Conservation (phyloP, 257 asterid genomes). For the Ballota nigra region DNA sequence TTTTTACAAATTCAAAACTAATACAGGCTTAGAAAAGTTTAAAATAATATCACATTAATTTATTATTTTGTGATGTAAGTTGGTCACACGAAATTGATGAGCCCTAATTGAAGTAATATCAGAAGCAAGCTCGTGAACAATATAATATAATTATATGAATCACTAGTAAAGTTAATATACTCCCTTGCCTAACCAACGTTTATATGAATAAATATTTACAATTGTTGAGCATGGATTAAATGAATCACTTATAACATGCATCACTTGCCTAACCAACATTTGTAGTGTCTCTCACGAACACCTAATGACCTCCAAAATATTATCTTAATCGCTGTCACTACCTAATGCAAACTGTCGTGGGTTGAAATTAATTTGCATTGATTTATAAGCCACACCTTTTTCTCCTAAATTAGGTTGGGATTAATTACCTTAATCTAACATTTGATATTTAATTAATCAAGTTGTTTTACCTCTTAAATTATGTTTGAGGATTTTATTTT, state of each 20-base stretch:
- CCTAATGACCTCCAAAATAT: conserved; percentile 1
- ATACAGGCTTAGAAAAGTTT: no score
- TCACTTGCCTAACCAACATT: conserved; percentile 14
- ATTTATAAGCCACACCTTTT: conserved; percentile 25
- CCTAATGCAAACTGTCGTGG: conserved; percentile 11
- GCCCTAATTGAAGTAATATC: not conserved
- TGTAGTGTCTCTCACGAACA: not conserved
- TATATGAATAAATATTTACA: no score
- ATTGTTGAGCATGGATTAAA: not conserved
- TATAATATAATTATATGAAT: no score
- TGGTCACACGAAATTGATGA: not conserved
- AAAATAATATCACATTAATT: no score
- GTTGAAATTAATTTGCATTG: not conserved
- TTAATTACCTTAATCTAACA: conserved; percentile 26
- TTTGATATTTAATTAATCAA: not conserved
- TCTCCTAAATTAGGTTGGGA: conserved; percentile 29
- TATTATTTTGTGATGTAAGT: not conserved
- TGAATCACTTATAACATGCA: not conserved
- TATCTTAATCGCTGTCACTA: conserved; percentile 23
- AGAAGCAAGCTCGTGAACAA: not conserved
- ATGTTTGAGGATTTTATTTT: not conserved
- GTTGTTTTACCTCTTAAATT: not conserved
- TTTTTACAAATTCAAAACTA: no score
- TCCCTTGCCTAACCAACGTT: no score
- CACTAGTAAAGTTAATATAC: no score